phyloP scores from a whole-genome alignment of 108 stramenopile genomes.

The Aurantiochytrium sp. region DNA sequence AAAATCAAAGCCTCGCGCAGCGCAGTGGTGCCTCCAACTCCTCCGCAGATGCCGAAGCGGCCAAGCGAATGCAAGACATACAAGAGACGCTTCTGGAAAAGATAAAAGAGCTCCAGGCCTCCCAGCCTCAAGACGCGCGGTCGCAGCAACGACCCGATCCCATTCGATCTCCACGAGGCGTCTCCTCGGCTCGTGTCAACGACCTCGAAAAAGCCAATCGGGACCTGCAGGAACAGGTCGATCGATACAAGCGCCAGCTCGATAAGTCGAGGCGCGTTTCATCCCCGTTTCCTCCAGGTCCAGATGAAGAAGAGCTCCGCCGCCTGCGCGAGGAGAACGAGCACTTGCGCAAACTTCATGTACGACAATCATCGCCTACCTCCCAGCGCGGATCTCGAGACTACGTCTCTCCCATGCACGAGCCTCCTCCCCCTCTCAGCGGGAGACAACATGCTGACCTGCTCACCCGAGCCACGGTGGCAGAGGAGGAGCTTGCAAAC shows the following conservation, averaged over 20 bases:
- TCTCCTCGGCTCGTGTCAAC: not conserved
- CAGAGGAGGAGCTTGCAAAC: not conserved
- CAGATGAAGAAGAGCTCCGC: not conserved
- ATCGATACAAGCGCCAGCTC: not conserved
- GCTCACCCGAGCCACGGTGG: not conserved
- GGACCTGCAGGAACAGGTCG: not conserved
- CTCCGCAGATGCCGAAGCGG: not conserved
- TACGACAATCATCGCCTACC: not conserved
- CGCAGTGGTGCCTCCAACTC: not conserved
- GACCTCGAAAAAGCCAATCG: conserved; percentile 5
- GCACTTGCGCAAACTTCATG: not conserved
- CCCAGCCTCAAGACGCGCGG: not conserved
- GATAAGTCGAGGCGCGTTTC: not conserved
- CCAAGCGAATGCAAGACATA: not conserved
- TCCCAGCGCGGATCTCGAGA: not conserved
- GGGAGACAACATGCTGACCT: not conserved
- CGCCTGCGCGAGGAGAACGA: conserved; percentile 1
- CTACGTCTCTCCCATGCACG: not conserved
- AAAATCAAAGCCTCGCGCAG: not conserved
- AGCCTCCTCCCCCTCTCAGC: not conserved
- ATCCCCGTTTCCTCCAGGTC: not conserved
- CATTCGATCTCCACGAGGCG: not conserved
- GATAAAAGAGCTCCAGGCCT: not conserved
- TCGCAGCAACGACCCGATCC: not conserved
- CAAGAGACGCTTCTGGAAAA: not conserved